phyloP scores from a whole-genome alignment of 139 green algal species.

The Picochlorum sp. region DNA sequence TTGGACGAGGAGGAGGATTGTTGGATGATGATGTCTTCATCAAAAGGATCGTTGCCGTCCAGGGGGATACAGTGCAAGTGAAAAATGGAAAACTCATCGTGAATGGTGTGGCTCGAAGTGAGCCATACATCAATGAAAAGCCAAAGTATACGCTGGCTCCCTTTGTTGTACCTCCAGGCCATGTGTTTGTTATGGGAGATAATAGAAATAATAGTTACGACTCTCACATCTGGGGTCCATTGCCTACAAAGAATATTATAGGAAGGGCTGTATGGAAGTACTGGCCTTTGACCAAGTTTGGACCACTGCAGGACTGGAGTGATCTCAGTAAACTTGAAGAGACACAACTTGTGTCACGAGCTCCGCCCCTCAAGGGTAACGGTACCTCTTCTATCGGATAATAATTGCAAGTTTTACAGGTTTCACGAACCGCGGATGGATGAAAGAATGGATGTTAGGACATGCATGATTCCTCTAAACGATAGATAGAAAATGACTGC shows the following conservation, averaged over 20 bases:
- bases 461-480: no score
- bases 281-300: constrained; percentile 78
- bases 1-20: constrained; percentile 11
- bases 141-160: constrained; percentile 61
- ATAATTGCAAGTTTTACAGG: no score
- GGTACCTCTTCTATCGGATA: no score
- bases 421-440: no score
- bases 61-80: constrained; percentile 52
- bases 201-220: constrained; percentile 99
- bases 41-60: constrained; percentile 89
- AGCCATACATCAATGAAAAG: constrained; percentile 80
- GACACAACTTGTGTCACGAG: not conserved
- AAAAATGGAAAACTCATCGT: constrained; percentile 71
- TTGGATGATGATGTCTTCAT: constrained; percentile 92
- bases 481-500: no score
- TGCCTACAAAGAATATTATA: constrained; percentile 80
- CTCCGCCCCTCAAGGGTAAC: no score
- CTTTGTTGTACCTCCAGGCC: constrained; percentile 54
- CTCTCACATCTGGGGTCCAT: constrained; percentile 91
- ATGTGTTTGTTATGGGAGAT: constrained; percentile 95
- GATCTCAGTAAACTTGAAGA: constrained; percentile 16
- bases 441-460: no score
- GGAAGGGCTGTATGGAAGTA: constrained; percentile 84
- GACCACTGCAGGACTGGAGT: constrained; percentile 49
- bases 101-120: constrained; percentile 62